phyloP scores from a whole-genome alignment of 1,139 yeast genomes.

The Entelexis paramagnoliae region DNA sequence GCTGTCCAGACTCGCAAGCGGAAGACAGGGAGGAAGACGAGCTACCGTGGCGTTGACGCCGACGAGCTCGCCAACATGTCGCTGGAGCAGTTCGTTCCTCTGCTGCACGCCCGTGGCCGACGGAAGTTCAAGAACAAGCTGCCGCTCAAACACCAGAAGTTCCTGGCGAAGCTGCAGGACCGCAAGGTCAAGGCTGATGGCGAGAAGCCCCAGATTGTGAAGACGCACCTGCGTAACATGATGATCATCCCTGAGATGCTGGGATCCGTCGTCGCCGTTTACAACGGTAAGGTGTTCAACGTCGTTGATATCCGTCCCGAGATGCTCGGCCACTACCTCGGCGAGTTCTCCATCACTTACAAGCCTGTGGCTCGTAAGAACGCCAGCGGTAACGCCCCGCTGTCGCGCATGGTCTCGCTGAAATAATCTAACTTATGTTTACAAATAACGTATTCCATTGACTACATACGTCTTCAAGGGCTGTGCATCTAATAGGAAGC shows the following conservation, averaged over 20 bases:
- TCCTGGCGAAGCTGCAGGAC: conserved; percentile 96
- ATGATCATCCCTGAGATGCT: conserved; percentile 99
- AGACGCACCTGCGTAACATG: conserved; percentile 99
- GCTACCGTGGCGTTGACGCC: conserved; percentile 98
- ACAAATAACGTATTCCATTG: conserved; percentile 3
- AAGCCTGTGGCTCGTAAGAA: conserved; percentile 85
- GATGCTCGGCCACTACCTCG: conserved; percentile 99
- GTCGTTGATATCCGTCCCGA: conserved; percentile 98
- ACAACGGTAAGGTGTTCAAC: conserved; percentile 99
- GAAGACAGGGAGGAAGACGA: conserved; percentile 83
- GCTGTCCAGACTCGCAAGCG: conserved; percentile 42
- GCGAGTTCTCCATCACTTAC: conserved; percentile 99
- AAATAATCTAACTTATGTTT: conserved; percentile 26
- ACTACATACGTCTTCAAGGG: background rate
- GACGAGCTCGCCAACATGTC: conserved; percentile 87
- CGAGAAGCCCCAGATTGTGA: conserved; percentile 96
- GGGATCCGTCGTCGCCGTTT: conserved; percentile 96
- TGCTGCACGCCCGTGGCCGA: conserved; percentile 98
- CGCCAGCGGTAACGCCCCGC: conserved; percentile 30
- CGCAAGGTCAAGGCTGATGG: conserved; percentile 79
- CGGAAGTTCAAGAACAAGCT: conserved; percentile 99
- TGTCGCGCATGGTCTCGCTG: conserved; percentile 43
- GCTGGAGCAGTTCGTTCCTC: conserved; percentile 93
- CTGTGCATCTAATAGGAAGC: background rate
- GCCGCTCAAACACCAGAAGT: conserved; percentile 91